Percentiles rank a stretch among this genome's conserved stretches.
These are phyloP conservation scores for Coemansia sp. DNA, from an alignment of 192 early-diverging fungal genomes.

Conservation along the genomic window DNA sequence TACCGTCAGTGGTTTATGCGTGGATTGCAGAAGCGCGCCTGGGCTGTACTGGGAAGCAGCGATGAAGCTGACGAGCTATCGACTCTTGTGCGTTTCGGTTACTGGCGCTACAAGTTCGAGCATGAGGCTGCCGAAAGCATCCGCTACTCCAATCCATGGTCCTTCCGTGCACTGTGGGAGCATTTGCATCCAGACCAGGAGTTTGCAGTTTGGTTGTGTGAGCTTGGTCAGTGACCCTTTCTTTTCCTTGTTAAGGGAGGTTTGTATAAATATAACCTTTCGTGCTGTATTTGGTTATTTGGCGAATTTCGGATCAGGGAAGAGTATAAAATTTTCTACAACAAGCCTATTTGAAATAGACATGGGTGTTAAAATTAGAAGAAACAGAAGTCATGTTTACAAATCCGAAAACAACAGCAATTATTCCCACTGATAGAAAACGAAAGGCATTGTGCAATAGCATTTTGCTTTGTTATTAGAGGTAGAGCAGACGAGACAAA, in stretches of 20 bases:
- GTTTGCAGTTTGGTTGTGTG: constrained; percentile 44
- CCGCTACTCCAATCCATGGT: constrained; percentile 41
- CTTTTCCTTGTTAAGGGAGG: too few relatives aligned
- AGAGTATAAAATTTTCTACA: too few relatives aligned
- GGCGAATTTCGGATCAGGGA: too few relatives aligned
- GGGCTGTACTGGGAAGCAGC: constrained; percentile 6
- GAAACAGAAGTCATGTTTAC: neutral
- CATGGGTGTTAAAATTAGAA: too few relatives aligned
- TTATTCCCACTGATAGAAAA: too few relatives aligned
- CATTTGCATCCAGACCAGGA: constrained; percentile 21
- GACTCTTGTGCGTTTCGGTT: constrained; percentile 31
- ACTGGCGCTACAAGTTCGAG: constrained; percentile 51
- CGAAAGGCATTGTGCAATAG: too few relatives aligned
- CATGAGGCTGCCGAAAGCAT: constrained; percentile 29
- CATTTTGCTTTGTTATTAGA: too few relatives aligned
- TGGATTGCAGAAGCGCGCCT: constrained; percentile 31
- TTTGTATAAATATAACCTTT: too few relatives aligned
- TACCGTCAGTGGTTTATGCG: constrained; percentile 43
- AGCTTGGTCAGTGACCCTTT: neutral
- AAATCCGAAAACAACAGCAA: too few relatives aligned
- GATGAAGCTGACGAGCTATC: constrained; percentile 8
- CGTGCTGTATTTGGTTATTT: too few relatives aligned
- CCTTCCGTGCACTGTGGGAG: constrained; percentile 47
- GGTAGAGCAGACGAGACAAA: too few relatives aligned
- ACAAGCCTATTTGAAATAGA: too few relatives aligned